Evolutionary conservation across 192 early-diverging fungal species (phyloP).

Genomic region (Rhizoclosmatium globosum): DNA sequence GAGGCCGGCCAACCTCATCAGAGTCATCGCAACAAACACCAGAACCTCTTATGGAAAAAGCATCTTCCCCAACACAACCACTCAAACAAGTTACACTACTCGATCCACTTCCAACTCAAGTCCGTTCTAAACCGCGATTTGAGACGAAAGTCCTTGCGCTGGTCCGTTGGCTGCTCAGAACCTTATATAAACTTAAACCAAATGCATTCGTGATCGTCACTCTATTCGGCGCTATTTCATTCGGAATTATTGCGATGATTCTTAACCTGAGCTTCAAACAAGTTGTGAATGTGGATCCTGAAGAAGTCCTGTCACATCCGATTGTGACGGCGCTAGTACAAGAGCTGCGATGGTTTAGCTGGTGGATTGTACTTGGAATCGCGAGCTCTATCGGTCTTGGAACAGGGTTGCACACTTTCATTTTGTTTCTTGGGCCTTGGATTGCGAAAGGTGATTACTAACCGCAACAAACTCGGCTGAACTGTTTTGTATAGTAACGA

Average conservation of each 20-base stretch:
- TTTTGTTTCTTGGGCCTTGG: conserved; percentile 91
- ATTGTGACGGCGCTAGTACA: background rate
- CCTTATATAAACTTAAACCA: background rate
- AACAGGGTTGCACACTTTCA: conserved; percentile 94
- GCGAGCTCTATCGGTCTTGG: conserved; percentile 93
- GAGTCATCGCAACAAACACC: too few species aligned
- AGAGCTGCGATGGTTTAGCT: conserved; percentile 81
- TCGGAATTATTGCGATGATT: background rate
- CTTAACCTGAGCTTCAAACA: background rate
- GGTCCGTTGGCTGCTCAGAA: background rate
- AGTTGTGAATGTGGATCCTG: background rate
- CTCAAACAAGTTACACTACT: background rate
- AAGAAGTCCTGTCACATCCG: background rate
- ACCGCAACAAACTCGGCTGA: background rate
- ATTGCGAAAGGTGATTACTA: conserved; percentile 67
- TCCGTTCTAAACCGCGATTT: background rate
- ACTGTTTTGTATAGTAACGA: conserved; percentile 63
- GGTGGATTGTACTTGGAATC: conserved; percentile 88
- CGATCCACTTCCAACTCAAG: background rate
- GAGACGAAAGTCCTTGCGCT: background rate
- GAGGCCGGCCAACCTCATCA: too few species aligned
- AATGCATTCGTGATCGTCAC: background rate
- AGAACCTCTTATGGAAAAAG: too few species aligned
- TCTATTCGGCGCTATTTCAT: background rate
- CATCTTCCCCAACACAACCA: too few species aligned